phyloP scores from a whole-genome alignment of 306 rosid genomes.

The Dalbergia cochinchinensis region DNA sequence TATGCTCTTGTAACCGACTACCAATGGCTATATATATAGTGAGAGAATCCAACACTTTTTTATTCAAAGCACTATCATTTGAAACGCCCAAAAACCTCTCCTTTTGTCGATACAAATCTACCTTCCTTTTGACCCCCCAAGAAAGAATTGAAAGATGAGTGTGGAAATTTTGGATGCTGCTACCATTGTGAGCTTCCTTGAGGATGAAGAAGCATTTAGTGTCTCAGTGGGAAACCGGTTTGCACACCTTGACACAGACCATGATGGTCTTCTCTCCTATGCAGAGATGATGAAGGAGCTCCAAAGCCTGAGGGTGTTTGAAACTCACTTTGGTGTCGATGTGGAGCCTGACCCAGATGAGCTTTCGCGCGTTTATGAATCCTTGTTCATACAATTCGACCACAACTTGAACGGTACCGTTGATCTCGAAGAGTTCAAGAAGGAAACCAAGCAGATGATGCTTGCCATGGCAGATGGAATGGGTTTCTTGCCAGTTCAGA shows the following conservation, averaged over 20 bases:
- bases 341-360: slow-evolving; percentile 67
- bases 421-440: slow-evolving; percentile 73
- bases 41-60: slow-evolving; percentile 14
- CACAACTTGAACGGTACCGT: slow-evolving; percentile 67
- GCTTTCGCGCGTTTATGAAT: slow-evolving; percentile 61
- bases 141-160: slow-evolving; percentile 59
- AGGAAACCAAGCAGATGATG: slow-evolving; percentile 76
- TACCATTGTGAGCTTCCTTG: slow-evolving; percentile 70
- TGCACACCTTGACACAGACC: slow-evolving; percentile 61
- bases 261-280: slow-evolving; percentile 70
- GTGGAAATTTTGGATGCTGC: slow-evolving; percentile 75
- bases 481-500: slow-evolving; percentile 78
- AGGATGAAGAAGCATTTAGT: slow-evolving; percentile 76
- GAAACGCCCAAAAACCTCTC: slow-evolving; percentile 11
- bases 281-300: slow-evolving; percentile 83
- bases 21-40: slow-evolving; percentile 33
- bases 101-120: not conserved
- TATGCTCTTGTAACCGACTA: slow-evolving; percentile 36
- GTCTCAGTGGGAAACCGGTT: slow-evolving; percentile 48
- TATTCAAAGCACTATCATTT: slow-evolving; percentile 44
- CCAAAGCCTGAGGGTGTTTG: slow-evolving; percentile 65
- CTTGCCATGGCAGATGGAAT: slow-evolving; percentile 82
- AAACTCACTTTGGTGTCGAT: slow-evolving; percentile 75
- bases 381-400: slow-evolving; percentile 70
- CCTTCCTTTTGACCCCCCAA: slow-evolving; percentile 21